Evolutionary conservation across 306 rosid genomes (phyloP), one percentile per base, ranked within the genome.

Genomic region (Hippophae gyantsensis): DNA sequence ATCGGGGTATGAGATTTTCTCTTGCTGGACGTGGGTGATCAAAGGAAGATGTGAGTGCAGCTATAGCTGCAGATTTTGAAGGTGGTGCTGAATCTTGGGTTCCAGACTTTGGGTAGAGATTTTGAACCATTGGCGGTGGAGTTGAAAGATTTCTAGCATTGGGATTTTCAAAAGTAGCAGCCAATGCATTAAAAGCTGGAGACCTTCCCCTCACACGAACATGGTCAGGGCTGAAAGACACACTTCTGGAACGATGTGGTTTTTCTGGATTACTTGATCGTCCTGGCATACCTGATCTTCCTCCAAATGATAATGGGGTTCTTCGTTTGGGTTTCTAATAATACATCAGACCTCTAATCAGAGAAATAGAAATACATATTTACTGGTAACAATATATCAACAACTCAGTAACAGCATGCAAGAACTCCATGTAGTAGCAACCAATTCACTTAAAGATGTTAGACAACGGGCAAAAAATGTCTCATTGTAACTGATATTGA

Each of bases 121-220:
- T 93, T 81, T 90, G 82, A 54, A 78, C 69, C 38, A 86, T 68
- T 48, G 97, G 99, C 52, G 99, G 99, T 58, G 99, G 99, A 60
- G 97, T 88, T 63, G 99, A 93, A 58, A 93, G 97, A 81, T 93
- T 93, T 68, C 99, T 75, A 40, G 69, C 63, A 67, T 64, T 88
- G 54, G 86, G 53, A 62, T 49, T 82, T 79, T 93, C 99, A 59
- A 93, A 93, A 63, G 54, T 82, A 72, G 99, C 95, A 68, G 99
- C 97, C 60, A 93, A 60, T 26, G 94, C 90, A 70, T 82, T 93
- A 68, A 93, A 93, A 72, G 99, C 97, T 47, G 99, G 99, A 73
- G 99, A 93, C 69, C 99, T 84, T 13, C 99, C 99, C 75, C 99
- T 77, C 59, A 81, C 97, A 63, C 99, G 96, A 43, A 74, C 89